A percentile compares a stretch with the other conserved stretches of the same genome.
phyloP scores from a whole-genome alignment of 306 rosid genomes.

The Vigna angularis region DNA sequence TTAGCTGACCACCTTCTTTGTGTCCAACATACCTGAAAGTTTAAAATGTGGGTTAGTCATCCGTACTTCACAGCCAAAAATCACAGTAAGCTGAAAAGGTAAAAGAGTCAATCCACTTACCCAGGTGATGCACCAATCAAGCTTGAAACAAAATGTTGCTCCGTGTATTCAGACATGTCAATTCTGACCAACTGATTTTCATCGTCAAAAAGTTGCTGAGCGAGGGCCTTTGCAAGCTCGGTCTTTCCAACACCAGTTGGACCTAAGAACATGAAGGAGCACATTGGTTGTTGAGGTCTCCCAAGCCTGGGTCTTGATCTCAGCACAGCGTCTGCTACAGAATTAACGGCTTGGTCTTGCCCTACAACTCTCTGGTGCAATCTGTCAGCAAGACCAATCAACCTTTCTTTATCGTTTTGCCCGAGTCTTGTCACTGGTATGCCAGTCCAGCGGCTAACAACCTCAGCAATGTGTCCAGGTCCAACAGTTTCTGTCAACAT shows the following conservation, averaged over 20 bases:
- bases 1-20: neutral
- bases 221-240: neutral
- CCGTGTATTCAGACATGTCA: neutral
- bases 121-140: neutral
- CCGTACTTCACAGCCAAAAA: neutral
- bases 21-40: neutral
- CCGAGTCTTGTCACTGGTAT: neutral
- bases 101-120: neutral
- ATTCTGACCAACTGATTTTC: neutral
- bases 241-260: slow-evolving; percentile 3
- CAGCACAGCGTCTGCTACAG: neutral
- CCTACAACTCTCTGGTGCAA: neutral
- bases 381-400: slow-evolving; percentile 1
- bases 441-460: neutral
- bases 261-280: neutral
- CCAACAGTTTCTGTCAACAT: neutral
- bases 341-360: neutral
- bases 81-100: neutral
- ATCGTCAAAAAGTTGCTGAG: neutral
- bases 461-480: neutral
- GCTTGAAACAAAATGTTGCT: neutral
- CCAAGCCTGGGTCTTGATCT: neutral
- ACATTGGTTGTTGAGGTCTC: neutral
- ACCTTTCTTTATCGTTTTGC: neutral
- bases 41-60: neutral